Evolutionary conservation across 306 rosid genomes (phyloP).

Genomic region (Cicer arietinum): DNA sequence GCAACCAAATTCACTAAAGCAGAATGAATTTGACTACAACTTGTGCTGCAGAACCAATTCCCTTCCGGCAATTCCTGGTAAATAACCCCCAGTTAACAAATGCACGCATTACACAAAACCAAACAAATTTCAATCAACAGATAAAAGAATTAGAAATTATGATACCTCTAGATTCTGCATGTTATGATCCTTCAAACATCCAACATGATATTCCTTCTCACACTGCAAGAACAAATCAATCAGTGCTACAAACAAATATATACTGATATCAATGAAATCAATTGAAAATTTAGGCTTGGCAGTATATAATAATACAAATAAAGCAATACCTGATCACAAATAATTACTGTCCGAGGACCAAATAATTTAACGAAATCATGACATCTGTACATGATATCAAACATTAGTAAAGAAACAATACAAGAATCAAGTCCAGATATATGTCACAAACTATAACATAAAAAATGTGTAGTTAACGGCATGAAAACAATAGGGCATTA

Average conservation of each 20-base stretch:
- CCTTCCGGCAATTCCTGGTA: conserved; percentile 90
- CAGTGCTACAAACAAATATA: conserved; percentile 5
- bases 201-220: conserved; percentile 93
- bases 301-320: conserved; percentile 9
- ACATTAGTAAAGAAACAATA: conserved; percentile 10
- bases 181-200: conserved; percentile 84
- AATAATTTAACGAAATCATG: conserved; percentile 76
- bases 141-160: not conserved
- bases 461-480: not conserved
- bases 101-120: not conserved
- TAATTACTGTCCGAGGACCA: conserved; percentile 85
- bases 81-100: conserved; percentile 18
- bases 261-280: not conserved
- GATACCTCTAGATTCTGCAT: conserved; percentile 77
- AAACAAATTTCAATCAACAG: conserved; percentile 14
- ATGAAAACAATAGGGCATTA: conserved; percentile 33
- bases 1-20: conserved; percentile 62
- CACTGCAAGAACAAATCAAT: conserved; percentile 59
- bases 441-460: not conserved
- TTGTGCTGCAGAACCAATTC: conserved; percentile 82
- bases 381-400: conserved; percentile 55
- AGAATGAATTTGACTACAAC: conserved; percentile 62
- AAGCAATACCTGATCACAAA: conserved; percentile 89
- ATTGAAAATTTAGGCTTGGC: not conserved
- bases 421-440: not conserved